Evolutionary conservation across 306 rosid genomes (phyloP).

Genomic region (Gastrolobium bilobum): DNA sequence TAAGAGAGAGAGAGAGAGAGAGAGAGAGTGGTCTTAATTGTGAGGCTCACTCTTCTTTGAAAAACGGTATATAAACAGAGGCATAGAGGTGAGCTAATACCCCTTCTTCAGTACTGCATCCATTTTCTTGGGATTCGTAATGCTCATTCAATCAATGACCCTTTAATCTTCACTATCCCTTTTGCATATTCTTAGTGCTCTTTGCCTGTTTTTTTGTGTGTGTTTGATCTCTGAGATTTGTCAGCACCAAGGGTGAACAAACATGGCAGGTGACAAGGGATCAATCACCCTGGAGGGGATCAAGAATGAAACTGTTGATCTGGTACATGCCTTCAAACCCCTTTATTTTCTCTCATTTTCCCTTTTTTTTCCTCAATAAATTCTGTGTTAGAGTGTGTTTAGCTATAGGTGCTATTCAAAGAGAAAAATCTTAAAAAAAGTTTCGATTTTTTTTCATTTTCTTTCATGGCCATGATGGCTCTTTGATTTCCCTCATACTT

Average conservation of each 20-base stretch:
- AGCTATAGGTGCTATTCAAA: constrained; percentile 13
- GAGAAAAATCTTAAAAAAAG: background rate
- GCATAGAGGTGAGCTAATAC: background rate
- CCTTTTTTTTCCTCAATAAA: constrained; percentile 13
- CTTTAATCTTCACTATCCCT: constrained; percentile 6
- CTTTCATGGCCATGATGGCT: background rate
- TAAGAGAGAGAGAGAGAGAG: constrained; percentile 26
- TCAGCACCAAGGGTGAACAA: background rate
- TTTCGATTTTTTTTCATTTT: background rate
- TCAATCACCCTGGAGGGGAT: constrained; percentile 70
- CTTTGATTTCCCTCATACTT: background rate
- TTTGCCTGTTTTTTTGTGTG: background rate
- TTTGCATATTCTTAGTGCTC: background rate
- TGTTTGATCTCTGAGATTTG: too few species aligned
- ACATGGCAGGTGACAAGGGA: constrained; percentile 63
- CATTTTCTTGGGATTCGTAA: constrained; percentile 57
- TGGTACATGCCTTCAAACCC: constrained; percentile 58
- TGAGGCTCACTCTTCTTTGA: background rate
- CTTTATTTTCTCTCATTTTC: background rate
- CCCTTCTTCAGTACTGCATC: background rate
- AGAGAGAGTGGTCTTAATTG: background rate
- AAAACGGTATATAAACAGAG: constrained; percentile 45
- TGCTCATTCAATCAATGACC: constrained; percentile 59
- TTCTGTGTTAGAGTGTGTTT: background rate
- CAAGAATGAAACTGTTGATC: constrained; percentile 95